These are phyloP conservation scores for Achaetomium macrosporum DNA, from an alignment of 2,329 filamentous ascomycete species.

Conservation along the genomic window DNA sequence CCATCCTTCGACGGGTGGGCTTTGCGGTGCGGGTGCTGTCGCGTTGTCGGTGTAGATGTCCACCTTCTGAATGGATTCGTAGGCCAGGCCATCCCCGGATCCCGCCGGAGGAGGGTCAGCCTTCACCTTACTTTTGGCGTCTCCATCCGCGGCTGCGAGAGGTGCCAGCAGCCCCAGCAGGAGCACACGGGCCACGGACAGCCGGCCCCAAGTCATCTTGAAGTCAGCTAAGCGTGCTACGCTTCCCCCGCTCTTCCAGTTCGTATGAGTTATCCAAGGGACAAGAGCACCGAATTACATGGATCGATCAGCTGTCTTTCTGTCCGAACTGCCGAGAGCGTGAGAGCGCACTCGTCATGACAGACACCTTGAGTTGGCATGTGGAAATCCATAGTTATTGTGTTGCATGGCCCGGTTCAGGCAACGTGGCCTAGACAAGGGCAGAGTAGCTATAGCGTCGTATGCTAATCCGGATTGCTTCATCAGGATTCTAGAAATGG, in stretches of 20 bases:
- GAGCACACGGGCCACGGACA: constrained; percentile 16
- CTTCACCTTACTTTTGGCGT: constrained; percentile 3
- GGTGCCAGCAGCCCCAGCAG: constrained; percentile 14
- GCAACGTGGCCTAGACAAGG: constrained; percentile 23
- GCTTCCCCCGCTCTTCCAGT: no score
- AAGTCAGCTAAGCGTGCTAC: no score
- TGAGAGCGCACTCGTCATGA: no score
- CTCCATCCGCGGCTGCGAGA: constrained; percentile 4
- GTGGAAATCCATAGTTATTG: background rate
- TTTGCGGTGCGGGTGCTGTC: constrained; percentile 4
- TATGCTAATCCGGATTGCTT: constrained; percentile 7
- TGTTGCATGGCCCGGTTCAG: constrained; percentile 5
- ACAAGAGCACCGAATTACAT: background rate
- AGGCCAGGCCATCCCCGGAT: constrained; percentile 19
- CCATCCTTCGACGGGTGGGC: constrained; percentile 22
- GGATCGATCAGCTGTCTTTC: no score
- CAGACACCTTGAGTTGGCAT: background rate
- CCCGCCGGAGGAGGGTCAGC: constrained; percentile 9
- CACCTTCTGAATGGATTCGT: constrained; percentile 20
- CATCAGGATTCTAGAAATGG: constrained; percentile 1
- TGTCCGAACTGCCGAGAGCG: no score
- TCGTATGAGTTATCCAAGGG: no score
- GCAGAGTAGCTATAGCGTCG: constrained; percentile 1
- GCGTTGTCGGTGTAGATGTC: constrained; percentile 21
- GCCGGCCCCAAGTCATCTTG: constrained; percentile 16